A percentile compares a stretch with the other conserved stretches of the same genome.
phyloP scores from a whole-genome alignment of 495 filamentous ascomycete genomes.

The Aspergillus affinis region DNA sequence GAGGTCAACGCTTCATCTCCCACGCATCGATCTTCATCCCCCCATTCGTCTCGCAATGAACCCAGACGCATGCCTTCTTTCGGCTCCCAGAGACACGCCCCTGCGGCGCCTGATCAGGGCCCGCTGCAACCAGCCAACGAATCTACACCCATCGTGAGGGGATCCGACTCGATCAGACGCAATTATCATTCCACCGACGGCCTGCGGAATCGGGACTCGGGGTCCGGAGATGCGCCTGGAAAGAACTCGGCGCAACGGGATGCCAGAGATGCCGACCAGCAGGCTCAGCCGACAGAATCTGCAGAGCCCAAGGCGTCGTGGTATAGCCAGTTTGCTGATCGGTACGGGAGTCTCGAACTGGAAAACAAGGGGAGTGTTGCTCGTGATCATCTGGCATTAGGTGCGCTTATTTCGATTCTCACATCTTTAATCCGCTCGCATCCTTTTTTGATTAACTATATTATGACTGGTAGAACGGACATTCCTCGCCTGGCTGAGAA shows the following conservation, averaged over 20 bases:
- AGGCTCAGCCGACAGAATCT: slow-evolving; percentile 12
- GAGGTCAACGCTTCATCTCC: slow-evolving; percentile 18
- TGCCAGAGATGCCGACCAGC: slow-evolving; percentile 7
- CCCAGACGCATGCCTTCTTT: slow-evolving; percentile 19
- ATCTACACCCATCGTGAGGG: slow-evolving; percentile 36
- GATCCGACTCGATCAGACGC: slow-evolving; percentile 22
- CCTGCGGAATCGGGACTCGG: slow-evolving; percentile 18
- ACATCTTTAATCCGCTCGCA: slow-evolving; percentile 9
- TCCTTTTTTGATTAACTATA: slow-evolving; percentile 13
- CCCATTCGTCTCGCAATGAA: slow-evolving; percentile 25
- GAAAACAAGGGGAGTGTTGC: slow-evolving; percentile 98
- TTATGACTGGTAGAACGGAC: slow-evolving; percentile 70
- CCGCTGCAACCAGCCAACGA: slow-evolving; percentile 28
- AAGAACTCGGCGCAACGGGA: slow-evolving; percentile 13
- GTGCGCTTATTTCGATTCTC: slow-evolving; percentile 47
- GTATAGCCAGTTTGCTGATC: slow-evolving; percentile 55
- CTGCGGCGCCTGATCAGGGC: slow-evolving; percentile 13
- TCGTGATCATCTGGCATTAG: slow-evolving; percentile 89
- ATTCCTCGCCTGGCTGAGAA: slow-evolving; percentile 95
- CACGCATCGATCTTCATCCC: slow-evolving; percentile 30
- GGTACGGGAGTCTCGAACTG: slow-evolving; percentile 81
- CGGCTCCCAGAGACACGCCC: slow-evolving; percentile 14
- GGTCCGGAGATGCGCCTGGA: slow-evolving; percentile 12
- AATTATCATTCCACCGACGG: slow-evolving; percentile 39
- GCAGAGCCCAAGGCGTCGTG: slow-evolving; percentile 38